A percentile compares a stretch with the other conserved stretches of the same genome.
These are phyloP conservation scores for Hypoxylon cercidicola DNA, from an alignment of 495 filamentous ascomycete species.

Conservation along the genomic window DNA sequence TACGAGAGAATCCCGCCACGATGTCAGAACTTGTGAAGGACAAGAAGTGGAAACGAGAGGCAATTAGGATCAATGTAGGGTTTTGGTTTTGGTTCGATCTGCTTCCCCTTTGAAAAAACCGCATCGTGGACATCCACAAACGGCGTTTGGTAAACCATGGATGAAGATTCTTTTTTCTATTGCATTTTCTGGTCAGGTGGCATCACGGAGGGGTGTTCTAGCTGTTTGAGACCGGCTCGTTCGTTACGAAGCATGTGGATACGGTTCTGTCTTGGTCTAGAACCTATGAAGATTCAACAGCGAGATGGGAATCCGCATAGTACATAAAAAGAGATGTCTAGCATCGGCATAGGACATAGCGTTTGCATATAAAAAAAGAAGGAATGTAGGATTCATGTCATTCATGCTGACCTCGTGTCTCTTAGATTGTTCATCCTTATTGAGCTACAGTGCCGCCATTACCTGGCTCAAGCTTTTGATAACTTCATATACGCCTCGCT, in stretches of 20 bases:
- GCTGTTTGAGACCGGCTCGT: constrained; percentile 1
- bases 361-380: constrained; percentile 12
- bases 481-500: no score
- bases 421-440: not conserved
- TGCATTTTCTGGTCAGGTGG: constrained; percentile 30
- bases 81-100: not conserved
- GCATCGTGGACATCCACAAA: constrained; percentile 18
- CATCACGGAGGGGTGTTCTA: constrained; percentile 6
- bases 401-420: not conserved
- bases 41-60: not conserved
- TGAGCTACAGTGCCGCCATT: no score
- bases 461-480: no score
- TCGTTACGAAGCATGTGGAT: constrained; percentile 12
- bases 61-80: not conserved
- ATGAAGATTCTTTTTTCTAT: not conserved
- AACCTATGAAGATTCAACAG: constrained; percentile 15
- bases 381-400: not conserved
- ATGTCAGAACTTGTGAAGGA: not conserved
- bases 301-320: constrained; percentile 1
- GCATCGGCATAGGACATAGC: constrained; percentile 17
- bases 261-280: constrained; percentile 10
- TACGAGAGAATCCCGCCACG: not conserved
- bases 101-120: not conserved
- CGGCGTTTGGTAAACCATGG: constrained; percentile 23
- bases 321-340: constrained; percentile 13